phyloP scores from a whole-genome alignment of 495 filamentous ascomycete species.

The Talaromyces proteolyticus region DNA sequence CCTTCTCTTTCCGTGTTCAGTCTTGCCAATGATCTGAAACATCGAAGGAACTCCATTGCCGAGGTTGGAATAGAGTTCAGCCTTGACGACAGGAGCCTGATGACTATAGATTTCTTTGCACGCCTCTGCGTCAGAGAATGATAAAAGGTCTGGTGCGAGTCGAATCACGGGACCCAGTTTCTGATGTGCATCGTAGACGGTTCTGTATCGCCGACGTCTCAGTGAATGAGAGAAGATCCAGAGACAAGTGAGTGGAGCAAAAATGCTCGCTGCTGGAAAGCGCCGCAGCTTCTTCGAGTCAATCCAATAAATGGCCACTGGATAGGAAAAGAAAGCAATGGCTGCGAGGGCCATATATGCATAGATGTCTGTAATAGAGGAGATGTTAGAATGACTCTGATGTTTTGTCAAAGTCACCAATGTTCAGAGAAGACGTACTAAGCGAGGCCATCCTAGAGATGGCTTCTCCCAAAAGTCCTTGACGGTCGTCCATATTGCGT shows the following conservation, averaged over 20 bases:
- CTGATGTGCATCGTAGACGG: slow-evolving; percentile 11
- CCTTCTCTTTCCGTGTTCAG: neutral
- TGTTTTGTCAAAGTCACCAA: too few relatives aligned
- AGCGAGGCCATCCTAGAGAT: too few relatives aligned
- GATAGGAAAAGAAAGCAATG: too few relatives aligned
- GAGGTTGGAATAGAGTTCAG: neutral
- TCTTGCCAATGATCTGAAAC: neutral
- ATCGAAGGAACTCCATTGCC: neutral
- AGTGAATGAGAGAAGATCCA: neutral
- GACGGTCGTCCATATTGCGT: too few relatives aligned
- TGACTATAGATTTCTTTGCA: neutral
- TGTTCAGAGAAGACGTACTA: too few relatives aligned
- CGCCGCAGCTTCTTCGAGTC: neutral
- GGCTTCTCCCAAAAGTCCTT: too few relatives aligned
- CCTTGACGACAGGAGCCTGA: neutral
- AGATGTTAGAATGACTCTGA: too few relatives aligned
- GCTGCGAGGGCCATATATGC: too few relatives aligned
- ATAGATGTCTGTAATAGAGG: too few relatives aligned
- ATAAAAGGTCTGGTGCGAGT: slow-evolving; percentile 38
- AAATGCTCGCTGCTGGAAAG: neutral
- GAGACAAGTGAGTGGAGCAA: neutral
- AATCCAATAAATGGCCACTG: too few relatives aligned
- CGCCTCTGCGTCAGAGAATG: neutral
- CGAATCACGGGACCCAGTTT: slow-evolving; percentile 45
- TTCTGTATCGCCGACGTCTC: neutral